Evolutionary conservation across 1,284 basidiomycete genomes (phyloP).

Genomic region (Ceratobasidium sp.): DNA sequence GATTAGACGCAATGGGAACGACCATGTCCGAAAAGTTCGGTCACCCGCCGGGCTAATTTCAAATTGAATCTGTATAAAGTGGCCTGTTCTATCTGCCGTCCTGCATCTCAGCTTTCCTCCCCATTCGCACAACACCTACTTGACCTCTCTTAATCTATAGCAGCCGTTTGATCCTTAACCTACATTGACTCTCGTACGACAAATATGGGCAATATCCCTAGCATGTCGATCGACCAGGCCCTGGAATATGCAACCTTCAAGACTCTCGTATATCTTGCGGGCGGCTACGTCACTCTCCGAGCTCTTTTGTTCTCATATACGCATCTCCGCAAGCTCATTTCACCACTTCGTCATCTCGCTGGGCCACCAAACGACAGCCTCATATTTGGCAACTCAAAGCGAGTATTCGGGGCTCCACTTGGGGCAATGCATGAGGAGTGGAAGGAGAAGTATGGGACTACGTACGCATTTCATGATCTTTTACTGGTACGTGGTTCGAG

Average conservation of each 20-base stretch:
- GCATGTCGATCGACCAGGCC: neutral
- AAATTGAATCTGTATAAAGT: neutral
- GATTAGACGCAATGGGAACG: neutral
- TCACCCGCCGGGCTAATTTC: neutral
- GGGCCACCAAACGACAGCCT: slow-evolving; percentile 66
- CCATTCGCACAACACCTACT: neutral
- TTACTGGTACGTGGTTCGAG: slow-evolving; percentile 46
- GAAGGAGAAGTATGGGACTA: slow-evolving; percentile 66
- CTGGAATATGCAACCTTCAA: neutral
- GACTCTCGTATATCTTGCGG: slow-evolving; percentile 13
- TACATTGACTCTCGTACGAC: neutral
- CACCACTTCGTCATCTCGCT: slow-evolving; percentile 63
- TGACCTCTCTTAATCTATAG: neutral
- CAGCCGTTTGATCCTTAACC: neutral
- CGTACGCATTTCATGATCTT: slow-evolving; percentile 46
- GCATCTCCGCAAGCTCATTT: slow-evolving; percentile 52
- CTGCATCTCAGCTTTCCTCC: neutral
- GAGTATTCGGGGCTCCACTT: slow-evolving; percentile 61
- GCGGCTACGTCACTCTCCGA: slow-evolving; percentile 47
- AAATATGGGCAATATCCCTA: neutral
- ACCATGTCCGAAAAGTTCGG: slow-evolving; percentile 19
- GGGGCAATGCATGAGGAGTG: slow-evolving; percentile 66
- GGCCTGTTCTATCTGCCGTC: neutral
- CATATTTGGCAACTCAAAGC: slow-evolving; percentile 67
- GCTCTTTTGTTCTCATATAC: neutral